Conservation (phyloP, 2,329 filamentous ascomycete species). For the Scopulariopsis brevicaulis region DNA sequence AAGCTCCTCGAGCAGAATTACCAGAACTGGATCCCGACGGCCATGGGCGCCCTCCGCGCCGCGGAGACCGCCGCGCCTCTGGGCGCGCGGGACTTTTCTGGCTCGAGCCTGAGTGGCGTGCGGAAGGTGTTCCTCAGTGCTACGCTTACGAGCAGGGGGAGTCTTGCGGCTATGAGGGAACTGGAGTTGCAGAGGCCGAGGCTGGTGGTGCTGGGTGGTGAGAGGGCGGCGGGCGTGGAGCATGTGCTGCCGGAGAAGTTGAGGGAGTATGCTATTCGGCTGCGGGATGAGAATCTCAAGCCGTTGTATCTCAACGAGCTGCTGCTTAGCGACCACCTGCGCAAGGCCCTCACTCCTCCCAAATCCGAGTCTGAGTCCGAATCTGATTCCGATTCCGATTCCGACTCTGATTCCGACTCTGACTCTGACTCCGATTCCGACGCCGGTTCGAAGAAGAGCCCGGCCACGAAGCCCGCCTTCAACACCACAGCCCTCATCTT, state of each 20-base stretch:
- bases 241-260: slow-evolving; percentile 51
- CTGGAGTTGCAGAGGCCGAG: slow-evolving; percentile 64
- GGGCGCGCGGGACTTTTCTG: slow-evolving; percentile 21
- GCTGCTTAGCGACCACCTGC: slow-evolving; percentile 45
- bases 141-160: slow-evolving; percentile 81
- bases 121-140: slow-evolving; percentile 83
- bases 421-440: slow-evolving; percentile 12
- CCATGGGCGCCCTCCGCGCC: slow-evolving; percentile 38
- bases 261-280: slow-evolving; percentile 55
- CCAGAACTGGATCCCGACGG: slow-evolving; percentile 74
- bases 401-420: neutral
- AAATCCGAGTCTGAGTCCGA: slow-evolving; percentile 8
- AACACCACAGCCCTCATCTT: slow-evolving; percentile 61
- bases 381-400: slow-evolving; percentile 13
- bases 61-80: neutral
- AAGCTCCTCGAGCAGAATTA: slow-evolving; percentile 85
- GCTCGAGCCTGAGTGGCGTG: slow-evolving; percentile 41
- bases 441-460: slow-evolving; percentile 14
- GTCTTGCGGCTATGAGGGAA: slow-evolving; percentile 53
- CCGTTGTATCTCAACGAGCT: slow-evolving; percentile 78
- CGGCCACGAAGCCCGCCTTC: slow-evolving; percentile 13
- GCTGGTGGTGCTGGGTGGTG: slow-evolving; percentile 61
- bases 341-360: slow-evolving; percentile 6
- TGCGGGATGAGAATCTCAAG: slow-evolving; percentile 60
- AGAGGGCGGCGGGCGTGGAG: slow-evolving; percentile 13